These are phyloP conservation scores for Neodidymelliopsis sp. DNA, from an alignment of 2,329 filamentous ascomycete species.

Conservation along the genomic window DNA sequence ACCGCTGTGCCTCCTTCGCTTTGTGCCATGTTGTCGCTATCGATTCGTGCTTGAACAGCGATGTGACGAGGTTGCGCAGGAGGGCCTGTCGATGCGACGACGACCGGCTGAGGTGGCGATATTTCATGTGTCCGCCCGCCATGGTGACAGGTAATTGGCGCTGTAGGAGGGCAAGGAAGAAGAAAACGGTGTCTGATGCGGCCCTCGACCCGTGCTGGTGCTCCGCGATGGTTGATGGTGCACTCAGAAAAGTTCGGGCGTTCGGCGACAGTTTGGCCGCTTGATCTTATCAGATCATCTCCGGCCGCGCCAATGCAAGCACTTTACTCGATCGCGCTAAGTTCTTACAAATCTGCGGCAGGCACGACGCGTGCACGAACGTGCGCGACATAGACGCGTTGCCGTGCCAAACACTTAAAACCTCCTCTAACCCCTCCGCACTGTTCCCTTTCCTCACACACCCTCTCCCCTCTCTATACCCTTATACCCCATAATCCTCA, in stretches of 20 bases:
- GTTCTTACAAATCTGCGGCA: conserved; percentile 23
- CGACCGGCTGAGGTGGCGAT: conserved; percentile 84
- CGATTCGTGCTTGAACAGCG: conserved; percentile 89
- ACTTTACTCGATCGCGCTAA: conserved; percentile 31
- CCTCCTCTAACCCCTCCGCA: conserved; percentile 29
- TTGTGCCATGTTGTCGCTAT: conserved; percentile 96
- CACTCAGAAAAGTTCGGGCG: conserved; percentile 35
- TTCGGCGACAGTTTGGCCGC: conserved; percentile 7
- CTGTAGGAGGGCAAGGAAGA: conserved; percentile 8
- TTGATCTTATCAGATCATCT: conserved; percentile 8
- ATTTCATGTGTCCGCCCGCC: conserved; percentile 87
- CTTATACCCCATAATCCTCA: conserved; percentile 31
- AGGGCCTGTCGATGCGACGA: conserved; percentile 91
- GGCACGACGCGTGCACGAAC: conserved; percentile 31
- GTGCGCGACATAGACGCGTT: conserved; percentile 35
- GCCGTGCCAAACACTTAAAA: conserved; percentile 36
- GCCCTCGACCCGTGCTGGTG: conserved; percentile 8
- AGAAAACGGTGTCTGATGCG: conserved; percentile 13
- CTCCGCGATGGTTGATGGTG: conserved; percentile 13
- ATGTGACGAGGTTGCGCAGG: conserved; percentile 93
- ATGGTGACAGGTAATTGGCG: conserved; percentile 57
- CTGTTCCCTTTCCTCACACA: conserved; percentile 28
- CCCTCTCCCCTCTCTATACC: conserved; percentile 35
- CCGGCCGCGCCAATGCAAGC: conserved; percentile 24
- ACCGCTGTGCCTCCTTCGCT: conserved; percentile 92